Base-by-base conservation (phyloP, 2,329 filamentous ascomycete species). In the Epichloe elymi region DNA sequence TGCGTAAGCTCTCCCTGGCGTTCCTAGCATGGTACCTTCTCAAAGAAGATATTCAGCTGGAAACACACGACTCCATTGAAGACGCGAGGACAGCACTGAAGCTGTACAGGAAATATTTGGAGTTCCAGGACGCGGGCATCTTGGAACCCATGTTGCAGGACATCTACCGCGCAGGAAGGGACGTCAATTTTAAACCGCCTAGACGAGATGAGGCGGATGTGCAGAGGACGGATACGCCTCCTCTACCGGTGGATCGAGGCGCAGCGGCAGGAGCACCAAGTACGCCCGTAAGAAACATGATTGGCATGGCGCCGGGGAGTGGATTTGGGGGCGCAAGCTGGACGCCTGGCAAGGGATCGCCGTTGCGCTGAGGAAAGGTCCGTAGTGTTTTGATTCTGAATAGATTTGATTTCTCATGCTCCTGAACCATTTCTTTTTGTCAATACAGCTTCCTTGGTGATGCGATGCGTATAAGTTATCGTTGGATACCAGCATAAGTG, bases 31-130 rank as follows among this genome's bases (percentile, higher is more conserved):
- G 89, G 85, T 83, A 83, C 49, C 76, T 98, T 8, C 80, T 98
- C 41, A 89, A 89, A 60, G 88, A 97, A 67, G 88, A 91, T 61
- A 96, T 98, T 54, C 94, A 98, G 67, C 78, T 88, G 61, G 86
- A 88, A 57, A 88, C 83, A 6, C 94, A 98, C 67, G 93, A 98
- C 67, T 91, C 85, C 11, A 94, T 98, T 58, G 93, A 97, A 67
- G 93, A 98, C 65, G 90, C 93, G 0, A 79, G 86, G 26, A 96
- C 91, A 40, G 93, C 94, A 0, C 74, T 97, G 40, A 87, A 88
- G 63, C 74, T 98, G 8, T 98, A 84, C 61, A 79, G 85, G 43
- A 96, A 95, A 65, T 96, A 89, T 66, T 76, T 88, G 56, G 90
- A 97, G 68, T 97, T 87, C 61, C 74, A 85, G 49, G 88, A 94